Evolutionary conservation across 208 protist species (phyloP).

Genomic region (Novymonas esmeraldas): DNA sequence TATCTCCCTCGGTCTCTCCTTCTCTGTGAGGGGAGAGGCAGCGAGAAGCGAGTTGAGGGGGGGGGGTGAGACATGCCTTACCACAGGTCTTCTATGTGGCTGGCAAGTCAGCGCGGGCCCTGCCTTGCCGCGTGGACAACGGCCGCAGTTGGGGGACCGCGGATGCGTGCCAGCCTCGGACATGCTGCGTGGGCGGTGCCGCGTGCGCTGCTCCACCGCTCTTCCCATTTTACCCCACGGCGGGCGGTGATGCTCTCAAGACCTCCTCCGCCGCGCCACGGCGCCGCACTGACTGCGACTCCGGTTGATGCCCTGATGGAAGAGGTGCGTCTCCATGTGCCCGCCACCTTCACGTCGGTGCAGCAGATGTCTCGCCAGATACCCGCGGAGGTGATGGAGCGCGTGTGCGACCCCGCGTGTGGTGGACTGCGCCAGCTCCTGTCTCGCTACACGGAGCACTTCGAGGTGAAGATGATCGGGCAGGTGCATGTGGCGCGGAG

Average conservation of each 20-base stretch:
- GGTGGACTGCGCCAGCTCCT: conserved; percentile 18
- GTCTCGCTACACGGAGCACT: conserved; percentile 20
- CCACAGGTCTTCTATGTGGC: neutral
- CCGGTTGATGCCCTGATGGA: conserved; percentile 6
- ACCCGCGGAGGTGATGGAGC: conserved; percentile 58
- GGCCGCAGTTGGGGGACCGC: neutral
- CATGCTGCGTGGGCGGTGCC: neutral
- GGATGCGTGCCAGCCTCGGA: neutral
- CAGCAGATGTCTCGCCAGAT: conserved; percentile 56
- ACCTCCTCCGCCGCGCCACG: neutral
- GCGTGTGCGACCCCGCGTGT: conserved; percentile 16
- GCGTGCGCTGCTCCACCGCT: neutral
- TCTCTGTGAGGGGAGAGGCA: no score
- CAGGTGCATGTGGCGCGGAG: conserved; percentile 19
- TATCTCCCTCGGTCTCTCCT: no score
- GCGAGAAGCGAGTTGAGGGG: no score
- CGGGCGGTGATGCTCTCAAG: neutral
- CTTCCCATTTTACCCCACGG: neutral
- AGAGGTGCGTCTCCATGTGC: conserved; percentile 40
- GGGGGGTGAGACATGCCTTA: neutral
- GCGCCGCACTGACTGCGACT: neutral
- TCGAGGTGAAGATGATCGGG: conserved; percentile 31
- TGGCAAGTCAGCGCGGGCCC: neutral
- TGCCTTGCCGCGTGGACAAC: neutral
- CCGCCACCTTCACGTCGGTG: conserved; percentile 57